Evolutionary conservation across 176 grass and related monocot species (phyloP).

Genomic region (Poa annua): DNA sequence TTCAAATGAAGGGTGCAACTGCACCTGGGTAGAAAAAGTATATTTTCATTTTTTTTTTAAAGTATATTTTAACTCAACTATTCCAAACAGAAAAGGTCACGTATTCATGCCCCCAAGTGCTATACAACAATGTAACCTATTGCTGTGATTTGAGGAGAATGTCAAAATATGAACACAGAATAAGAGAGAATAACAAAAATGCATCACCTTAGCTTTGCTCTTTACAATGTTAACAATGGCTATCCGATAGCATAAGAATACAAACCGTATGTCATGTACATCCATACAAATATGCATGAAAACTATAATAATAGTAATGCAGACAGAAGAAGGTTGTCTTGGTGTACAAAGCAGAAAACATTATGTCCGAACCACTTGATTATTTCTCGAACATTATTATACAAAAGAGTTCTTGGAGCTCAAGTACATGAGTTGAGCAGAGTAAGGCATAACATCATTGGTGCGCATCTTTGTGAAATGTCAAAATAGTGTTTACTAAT

Average conservation of each 20-base stretch:
- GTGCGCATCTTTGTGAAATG: too few relatives aligned
- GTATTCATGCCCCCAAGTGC: constrained; percentile 19
- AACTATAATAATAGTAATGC: constrained; percentile 13
- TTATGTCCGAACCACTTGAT: too few relatives aligned
- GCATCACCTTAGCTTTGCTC: constrained; percentile 17
- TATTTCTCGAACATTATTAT: too few relatives aligned
- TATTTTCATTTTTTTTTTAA: too few relatives aligned
- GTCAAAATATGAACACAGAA: not conserved
- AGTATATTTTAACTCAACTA: not conserved
- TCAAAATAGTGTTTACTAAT: too few relatives aligned
- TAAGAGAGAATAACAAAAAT: constrained; percentile 24
- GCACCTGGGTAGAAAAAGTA: not conserved
- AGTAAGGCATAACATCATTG: too few relatives aligned
- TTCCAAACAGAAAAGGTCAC: not conserved
- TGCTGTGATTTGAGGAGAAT: not conserved
- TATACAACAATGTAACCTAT: not conserved
- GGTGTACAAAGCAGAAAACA: too few relatives aligned
- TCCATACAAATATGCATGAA: constrained; percentile 20
- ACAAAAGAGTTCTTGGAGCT: too few relatives aligned
- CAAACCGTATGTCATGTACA: constrained; percentile 9
- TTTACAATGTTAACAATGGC: not conserved
- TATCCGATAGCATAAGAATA: constrained; percentile 21
- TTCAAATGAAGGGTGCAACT: not conserved
- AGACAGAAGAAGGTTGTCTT: too few relatives aligned
- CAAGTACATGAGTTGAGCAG: too few relatives aligned